Evolutionary conservation across 345 rosid genomes (phyloP), one percentile per base, ranked within the genome.

Genomic region (Rhodamnia argentea): DNA sequence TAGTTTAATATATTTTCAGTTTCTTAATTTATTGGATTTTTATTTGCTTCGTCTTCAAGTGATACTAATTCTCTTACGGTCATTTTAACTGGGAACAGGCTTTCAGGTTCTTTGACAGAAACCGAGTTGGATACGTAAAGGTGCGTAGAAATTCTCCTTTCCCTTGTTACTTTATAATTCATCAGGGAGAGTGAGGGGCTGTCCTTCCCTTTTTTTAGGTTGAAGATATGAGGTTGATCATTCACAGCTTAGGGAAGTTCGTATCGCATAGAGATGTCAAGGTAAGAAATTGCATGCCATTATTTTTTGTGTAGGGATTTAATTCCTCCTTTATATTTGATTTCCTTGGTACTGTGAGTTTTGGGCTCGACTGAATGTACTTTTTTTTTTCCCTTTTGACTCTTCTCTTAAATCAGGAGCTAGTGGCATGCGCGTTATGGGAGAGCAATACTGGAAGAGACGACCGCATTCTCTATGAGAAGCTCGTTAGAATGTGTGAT

Each of bases 401-500:
- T 5, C 42, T 26, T 22, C 52, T 40, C 44, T 1, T 7, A 70
- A 64, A 87, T 86, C 93, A 98, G 99, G 99, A 98, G 84, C 95
- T 96, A 51, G 99, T 92, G 89, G 98, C 94, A 84, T 94, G 98
- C 88, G 98, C 99, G 15, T 90, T 95, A 89, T 87, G 96, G 75
- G 98, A 95, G 94, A 98, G 97, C 94, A 93, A 93, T 94, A 94
- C 98, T 0, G 99, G 99, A 85, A 92, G 99, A 89, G 99, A 98
- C 88, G 98, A 96, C 86, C 94, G 94, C 83, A 94, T 98, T 86
- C 91, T 98, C 54, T 98, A 98, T 86, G 88, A 88, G 84, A 95
- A 95, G 92, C 96, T 98, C 52, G 98, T 94, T 60, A 16, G 89
- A 86, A 89, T 93, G 93, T 86, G 92, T 54, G 64, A 85, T 86